Conservation (phyloP, 1,284 basidiomycete genomes). For the Cutaneotrichosporon cavernicola region DNA sequence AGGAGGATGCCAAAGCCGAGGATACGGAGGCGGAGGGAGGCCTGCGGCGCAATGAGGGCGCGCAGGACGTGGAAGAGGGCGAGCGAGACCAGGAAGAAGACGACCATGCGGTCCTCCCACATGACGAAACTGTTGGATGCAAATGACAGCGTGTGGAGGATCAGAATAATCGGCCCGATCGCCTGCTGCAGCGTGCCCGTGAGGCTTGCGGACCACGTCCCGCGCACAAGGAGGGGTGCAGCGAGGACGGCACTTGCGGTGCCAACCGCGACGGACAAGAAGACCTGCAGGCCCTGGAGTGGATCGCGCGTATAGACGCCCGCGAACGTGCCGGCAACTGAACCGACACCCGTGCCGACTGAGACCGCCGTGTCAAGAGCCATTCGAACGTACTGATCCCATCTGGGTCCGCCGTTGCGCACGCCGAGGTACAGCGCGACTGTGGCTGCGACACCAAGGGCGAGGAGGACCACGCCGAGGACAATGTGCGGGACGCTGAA, state of each 20-base stretch:
- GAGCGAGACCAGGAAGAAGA: constrained; percentile 67
- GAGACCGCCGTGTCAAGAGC: constrained; percentile 41
- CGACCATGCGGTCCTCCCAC: constrained; percentile 85
- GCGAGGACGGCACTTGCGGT: constrained; percentile 44
- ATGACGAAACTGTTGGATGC: constrained; percentile 92
- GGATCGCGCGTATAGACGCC: constrained; percentile 48
- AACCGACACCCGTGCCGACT: constrained; percentile 27
- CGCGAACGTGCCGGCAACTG: constrained; percentile 37
- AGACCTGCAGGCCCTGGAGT: constrained; percentile 56
- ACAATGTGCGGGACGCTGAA: constrained; percentile 79
- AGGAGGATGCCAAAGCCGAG: constrained; percentile 67
- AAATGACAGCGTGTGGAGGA: constrained; percentile 70
- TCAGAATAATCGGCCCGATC: constrained; percentile 58
- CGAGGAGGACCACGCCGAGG: constrained; percentile 59
- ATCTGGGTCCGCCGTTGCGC: constrained; percentile 41
- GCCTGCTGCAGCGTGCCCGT: constrained; percentile 33
- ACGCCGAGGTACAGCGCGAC: constrained; percentile 50
- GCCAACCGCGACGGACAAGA: constrained; percentile 31
- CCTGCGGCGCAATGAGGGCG: constrained; percentile 63
- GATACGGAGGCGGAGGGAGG: constrained; percentile 71
- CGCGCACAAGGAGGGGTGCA: constrained; percentile 25
- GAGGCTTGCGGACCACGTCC: constrained; percentile 11
- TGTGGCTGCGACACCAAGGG: constrained; percentile 45
- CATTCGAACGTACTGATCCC: constrained; percentile 49
- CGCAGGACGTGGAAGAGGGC: constrained; percentile 61